These are phyloP conservation scores for Plenodomus biglobosus DNA, from an alignment of 2,329 filamentous ascomycete species.

Conservation along the genomic window DNA sequence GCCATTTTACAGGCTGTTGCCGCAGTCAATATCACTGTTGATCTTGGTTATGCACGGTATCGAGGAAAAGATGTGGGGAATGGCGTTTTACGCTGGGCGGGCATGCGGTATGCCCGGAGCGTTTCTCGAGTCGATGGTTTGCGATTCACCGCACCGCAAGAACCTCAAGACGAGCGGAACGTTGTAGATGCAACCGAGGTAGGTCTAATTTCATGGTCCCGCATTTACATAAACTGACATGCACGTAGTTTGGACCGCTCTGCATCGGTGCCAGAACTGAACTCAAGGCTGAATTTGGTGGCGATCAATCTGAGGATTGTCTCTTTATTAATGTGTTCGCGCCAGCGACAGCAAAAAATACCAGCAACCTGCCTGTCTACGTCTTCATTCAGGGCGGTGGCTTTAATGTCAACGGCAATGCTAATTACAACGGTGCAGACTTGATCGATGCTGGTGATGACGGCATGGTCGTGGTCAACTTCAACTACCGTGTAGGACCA, in stretches of 20 bases:
- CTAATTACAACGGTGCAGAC: slow-evolving; percentile 40
- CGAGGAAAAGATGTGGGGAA: slow-evolving; percentile 56
- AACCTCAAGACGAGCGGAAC: slow-evolving; percentile 54
- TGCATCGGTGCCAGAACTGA: slow-evolving; percentile 34
- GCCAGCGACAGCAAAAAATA: slow-evolving; percentile 37
- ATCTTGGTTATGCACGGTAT: slow-evolving; percentile 69
- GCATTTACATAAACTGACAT: slow-evolving; percentile 8
- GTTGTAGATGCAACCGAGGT: slow-evolving; percentile 54
- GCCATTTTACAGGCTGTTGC: slow-evolving; percentile 23
- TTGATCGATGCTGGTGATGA: slow-evolving; percentile 36
- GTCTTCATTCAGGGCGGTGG: slow-evolving; percentile 48
- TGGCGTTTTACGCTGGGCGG: slow-evolving; percentile 71
- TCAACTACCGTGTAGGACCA: slow-evolving; percentile 46
- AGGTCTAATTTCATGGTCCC: slow-evolving; percentile 1
- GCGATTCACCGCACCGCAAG: slow-evolving; percentile 67
- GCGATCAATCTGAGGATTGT: slow-evolving; percentile 43
- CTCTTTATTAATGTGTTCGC: slow-evolving; percentile 46
- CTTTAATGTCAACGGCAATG: slow-evolving; percentile 41
- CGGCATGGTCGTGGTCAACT: slow-evolving; percentile 44
- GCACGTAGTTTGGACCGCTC: slow-evolving; percentile 34
- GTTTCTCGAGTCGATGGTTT: slow-evolving; percentile 35
- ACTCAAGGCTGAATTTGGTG: slow-evolving; percentile 31
- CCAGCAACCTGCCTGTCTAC: slow-evolving; percentile 42
- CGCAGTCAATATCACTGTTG: slow-evolving; percentile 52
- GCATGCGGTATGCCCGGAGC: slow-evolving; percentile 66